phyloP scores from a whole-genome alignment of 176 grass and related monocot species.

The Lolium rigidum region DNA sequence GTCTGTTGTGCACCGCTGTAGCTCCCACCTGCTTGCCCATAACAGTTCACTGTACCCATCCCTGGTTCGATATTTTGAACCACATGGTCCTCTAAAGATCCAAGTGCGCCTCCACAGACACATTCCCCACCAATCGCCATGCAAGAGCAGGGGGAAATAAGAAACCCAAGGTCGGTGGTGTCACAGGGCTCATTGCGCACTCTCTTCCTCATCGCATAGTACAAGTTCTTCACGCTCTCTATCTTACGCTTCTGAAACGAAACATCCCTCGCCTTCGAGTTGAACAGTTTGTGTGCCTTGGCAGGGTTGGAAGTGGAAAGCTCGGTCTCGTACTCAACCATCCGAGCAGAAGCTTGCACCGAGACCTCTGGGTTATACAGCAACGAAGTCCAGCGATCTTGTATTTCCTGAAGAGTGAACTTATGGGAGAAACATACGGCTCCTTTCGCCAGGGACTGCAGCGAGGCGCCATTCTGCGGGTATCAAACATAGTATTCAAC shows the following conservation, averaged over 20 bases:
- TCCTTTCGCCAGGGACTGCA: slow-evolving; percentile 75
- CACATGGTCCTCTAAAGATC: slow-evolving; percentile 35
- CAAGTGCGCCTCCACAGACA: slow-evolving; percentile 45
- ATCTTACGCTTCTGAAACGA: slow-evolving; percentile 69
- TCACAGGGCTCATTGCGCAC: slow-evolving; percentile 52
- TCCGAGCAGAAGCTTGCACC: slow-evolving; percentile 53
- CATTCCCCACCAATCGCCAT: slow-evolving; percentile 36
- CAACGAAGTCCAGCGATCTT: slow-evolving; percentile 69
- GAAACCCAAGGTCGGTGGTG: slow-evolving; percentile 53
- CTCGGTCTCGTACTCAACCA: slow-evolving; percentile 63
- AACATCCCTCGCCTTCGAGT: slow-evolving; percentile 62
- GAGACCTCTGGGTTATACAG: slow-evolving; percentile 60
- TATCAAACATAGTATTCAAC: slow-evolving; percentile 3
- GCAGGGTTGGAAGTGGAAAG: slow-evolving; percentile 56
- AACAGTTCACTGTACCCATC: slow-evolving; percentile 39
- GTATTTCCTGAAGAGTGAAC: slow-evolving; percentile 71
- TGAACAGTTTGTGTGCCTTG: slow-evolving; percentile 64
- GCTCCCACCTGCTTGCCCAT: slow-evolving; percentile 39
- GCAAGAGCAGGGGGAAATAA: slow-evolving; percentile 53
- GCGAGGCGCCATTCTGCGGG: slow-evolving; percentile 66
- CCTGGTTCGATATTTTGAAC: slow-evolving; percentile 55
- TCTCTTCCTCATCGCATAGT: slow-evolving; percentile 69
- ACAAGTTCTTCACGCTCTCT: slow-evolving; percentile 59
- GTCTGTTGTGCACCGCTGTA: slow-evolving; percentile 44
- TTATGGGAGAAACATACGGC: slow-evolving; percentile 68